Evolutionary conservation across 2,329 filamentous ascomycete species (phyloP).

Genomic region (Fusarium azukiicola): DNA sequence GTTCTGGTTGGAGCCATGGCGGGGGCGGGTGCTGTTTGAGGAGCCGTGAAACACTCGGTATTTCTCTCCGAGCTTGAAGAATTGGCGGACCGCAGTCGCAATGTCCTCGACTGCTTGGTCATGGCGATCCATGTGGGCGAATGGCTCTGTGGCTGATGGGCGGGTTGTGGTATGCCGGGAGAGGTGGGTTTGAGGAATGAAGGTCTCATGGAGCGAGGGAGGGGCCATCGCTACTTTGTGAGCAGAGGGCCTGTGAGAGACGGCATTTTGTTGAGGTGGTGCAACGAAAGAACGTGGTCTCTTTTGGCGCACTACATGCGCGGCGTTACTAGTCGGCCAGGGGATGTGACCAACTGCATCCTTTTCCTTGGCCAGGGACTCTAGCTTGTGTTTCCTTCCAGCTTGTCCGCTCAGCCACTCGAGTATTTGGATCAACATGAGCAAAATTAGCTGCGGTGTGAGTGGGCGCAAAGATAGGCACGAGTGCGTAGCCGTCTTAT

Average conservation of each 20-base stretch:
- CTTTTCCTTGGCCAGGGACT: constrained; percentile 14
- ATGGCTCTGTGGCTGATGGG: neutral
- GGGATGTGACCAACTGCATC: neutral
- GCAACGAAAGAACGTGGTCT: constrained; percentile 11
- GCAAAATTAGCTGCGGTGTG: neutral
- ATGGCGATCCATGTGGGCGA: constrained; percentile 69
- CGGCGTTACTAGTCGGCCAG: constrained; percentile 12
- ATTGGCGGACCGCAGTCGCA: constrained; percentile 65
- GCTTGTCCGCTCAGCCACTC: constrained; percentile 2
- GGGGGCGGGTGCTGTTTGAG: constrained; percentile 84
- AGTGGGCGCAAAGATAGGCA: neutral
- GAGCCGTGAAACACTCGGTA: constrained; percentile 88
- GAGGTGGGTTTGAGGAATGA: constrained; percentile 5
- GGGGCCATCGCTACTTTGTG: neutral
- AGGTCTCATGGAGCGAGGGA: neutral
- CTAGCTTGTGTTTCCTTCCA: constrained; percentile 3
- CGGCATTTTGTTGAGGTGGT: constrained; percentile 4
- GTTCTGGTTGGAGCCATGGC: constrained; percentile 53
- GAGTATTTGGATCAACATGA: neutral
- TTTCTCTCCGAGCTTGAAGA: constrained; percentile 70
- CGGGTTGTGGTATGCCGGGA: neutral
- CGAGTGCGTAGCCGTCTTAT: neutral
- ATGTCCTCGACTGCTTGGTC: constrained; percentile 67
- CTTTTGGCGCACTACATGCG: constrained; percentile 18
- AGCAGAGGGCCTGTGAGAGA: neutral